Evolutionary conservation across 164 flowering plant genomes (phyloP).

Genomic region (Malania oleifera): DNA sequence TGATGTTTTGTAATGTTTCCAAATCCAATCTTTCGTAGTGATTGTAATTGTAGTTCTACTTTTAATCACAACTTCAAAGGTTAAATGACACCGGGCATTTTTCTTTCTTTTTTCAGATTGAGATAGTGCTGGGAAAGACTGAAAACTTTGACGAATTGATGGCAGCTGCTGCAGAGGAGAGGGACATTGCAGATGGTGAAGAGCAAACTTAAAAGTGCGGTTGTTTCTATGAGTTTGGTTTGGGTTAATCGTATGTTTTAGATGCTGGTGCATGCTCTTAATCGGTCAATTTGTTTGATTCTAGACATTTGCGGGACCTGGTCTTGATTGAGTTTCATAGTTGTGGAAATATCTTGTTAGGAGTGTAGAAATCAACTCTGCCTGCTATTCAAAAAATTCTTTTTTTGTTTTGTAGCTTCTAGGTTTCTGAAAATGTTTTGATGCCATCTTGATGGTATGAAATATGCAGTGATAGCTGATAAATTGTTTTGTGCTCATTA

Average conservation of each 20-base stretch:
- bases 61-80: too few relatives aligned
- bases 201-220: constrained; percentile 41
- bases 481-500: too few relatives aligned
- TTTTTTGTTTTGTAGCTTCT: not conserved
- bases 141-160: constrained; percentile 83
- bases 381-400: not conserved
- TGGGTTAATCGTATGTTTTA: not conserved
- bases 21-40: not conserved
- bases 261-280: not conserved
- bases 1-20: too few relatives aligned
- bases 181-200: constrained; percentile 39
- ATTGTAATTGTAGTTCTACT: too few relatives aligned
- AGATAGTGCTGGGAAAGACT: constrained; percentile 70
- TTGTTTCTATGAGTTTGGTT: not conserved
- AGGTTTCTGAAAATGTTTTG: not conserved
- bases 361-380: not conserved
- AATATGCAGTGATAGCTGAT: too few relatives aligned
- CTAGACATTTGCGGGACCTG: not conserved
- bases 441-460: not conserved
- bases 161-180: constrained; percentile 75
- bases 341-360: not conserved
- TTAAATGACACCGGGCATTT: too few relatives aligned
- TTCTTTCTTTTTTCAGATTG: constrained; percentile 48
- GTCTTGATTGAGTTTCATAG: not conserved
- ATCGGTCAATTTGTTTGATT: not conserved